A percentile compares a stretch with the other conserved stretches of the same genome.
These are phyloP conservation scores for Myxozyma melibiosi DNA, from an alignment of 805 yeast species.

Conservation along the genomic window DNA sequence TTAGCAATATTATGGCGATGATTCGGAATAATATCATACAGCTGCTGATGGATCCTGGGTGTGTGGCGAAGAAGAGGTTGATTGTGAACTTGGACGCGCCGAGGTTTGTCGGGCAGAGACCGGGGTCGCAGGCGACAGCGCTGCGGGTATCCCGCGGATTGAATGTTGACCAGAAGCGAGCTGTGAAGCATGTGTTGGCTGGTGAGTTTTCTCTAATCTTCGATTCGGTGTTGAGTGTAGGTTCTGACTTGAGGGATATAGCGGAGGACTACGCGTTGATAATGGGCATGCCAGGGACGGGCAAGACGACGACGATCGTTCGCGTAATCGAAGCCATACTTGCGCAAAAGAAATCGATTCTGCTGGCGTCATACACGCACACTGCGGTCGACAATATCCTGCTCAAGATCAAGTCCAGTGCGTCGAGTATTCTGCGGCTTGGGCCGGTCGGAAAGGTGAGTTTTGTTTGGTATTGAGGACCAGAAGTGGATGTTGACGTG, in stretches of 20 bases:
- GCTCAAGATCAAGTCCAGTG: slow-evolving; percentile 60
- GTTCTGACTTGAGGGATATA: background rate
- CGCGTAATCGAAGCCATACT: slow-evolving; percentile 66
- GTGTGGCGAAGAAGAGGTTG: slow-evolving; percentile 48
- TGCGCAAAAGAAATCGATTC: slow-evolving; percentile 61
- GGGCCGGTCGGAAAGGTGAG: slow-evolving; percentile 54
- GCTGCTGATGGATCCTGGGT: slow-evolving; percentile 58
- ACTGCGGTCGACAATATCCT: slow-evolving; percentile 95
- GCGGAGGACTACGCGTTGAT: slow-evolving; percentile 69
- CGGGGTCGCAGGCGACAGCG: background rate
- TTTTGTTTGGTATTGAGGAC: background rate
- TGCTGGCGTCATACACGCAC: slow-evolving; percentile 86
- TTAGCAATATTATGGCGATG: slow-evolving; percentile 69
- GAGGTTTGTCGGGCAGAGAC: slow-evolving; percentile 42
- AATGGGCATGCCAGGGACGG: slow-evolving; percentile 98
- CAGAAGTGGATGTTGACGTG: no score
- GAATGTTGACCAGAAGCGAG: slow-evolving; percentile 71
- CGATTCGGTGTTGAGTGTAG: no score
- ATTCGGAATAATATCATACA: slow-evolving; percentile 77
- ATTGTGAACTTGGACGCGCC: slow-evolving; percentile 62
- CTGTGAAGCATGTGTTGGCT: slow-evolving; percentile 64
- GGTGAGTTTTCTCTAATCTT: slow-evolving; percentile 45
- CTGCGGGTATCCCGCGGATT: slow-evolving; percentile 41
- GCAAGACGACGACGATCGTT: slow-evolving; percentile 88
- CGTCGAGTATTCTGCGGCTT: slow-evolving; percentile 60